Evolutionary conservation across 2,329 filamentous ascomycete genomes (phyloP).

Genomic region (Phyllosticta ampelicida): DNA sequence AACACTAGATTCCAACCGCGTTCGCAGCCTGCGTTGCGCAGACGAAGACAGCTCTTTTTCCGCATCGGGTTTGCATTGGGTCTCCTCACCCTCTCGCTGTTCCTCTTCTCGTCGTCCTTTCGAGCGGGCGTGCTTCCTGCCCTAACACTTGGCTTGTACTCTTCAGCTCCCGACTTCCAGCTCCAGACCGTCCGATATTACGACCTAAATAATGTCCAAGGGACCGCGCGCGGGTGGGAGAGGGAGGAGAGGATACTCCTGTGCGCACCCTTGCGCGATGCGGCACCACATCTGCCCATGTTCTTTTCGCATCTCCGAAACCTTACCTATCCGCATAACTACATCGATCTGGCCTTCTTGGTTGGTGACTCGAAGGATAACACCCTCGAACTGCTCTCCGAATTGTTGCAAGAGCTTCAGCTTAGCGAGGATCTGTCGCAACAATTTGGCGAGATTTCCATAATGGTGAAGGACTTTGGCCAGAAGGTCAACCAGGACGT

Average conservation of each 20-base stretch:
- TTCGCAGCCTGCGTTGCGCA: conserved; percentile 60
- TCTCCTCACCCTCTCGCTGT: conserved; percentile 48
- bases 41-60: conserved; percentile 61
- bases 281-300: conserved; percentile 85
- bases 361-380: conserved; percentile 96
- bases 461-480: conserved; percentile 98
- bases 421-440: conserved; percentile 66
- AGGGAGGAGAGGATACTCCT: conserved; percentile 89
- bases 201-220: conserved; percentile 83
- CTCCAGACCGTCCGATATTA: conserved; percentile 96
- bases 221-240: conserved; percentile 89
- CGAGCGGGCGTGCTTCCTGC: conserved; percentile 50
- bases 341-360: conserved; percentile 92
- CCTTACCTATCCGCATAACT: conserved; percentile 91
- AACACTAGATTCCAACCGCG: conserved; percentile 69
- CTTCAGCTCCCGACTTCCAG: conserved; percentile 57
- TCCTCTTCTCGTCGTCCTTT: conserved; percentile 68
- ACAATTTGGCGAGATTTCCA: conserved; percentile 89
- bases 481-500: conserved; percentile 97
- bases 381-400: conserved; percentile 65
- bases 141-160: conserved; percentile 60
- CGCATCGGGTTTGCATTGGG: conserved; percentile 51
- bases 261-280: conserved; percentile 88
- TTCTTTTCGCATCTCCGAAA: conserved; percentile 97
- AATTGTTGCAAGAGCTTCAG: conserved; percentile 70